A percentile compares a stretch with the other conserved stretches of the same genome.
These are phyloP conservation scores for Cantharellus anzutake DNA, from an alignment of 768 basidiomycete species.

Conservation along the genomic window DNA sequence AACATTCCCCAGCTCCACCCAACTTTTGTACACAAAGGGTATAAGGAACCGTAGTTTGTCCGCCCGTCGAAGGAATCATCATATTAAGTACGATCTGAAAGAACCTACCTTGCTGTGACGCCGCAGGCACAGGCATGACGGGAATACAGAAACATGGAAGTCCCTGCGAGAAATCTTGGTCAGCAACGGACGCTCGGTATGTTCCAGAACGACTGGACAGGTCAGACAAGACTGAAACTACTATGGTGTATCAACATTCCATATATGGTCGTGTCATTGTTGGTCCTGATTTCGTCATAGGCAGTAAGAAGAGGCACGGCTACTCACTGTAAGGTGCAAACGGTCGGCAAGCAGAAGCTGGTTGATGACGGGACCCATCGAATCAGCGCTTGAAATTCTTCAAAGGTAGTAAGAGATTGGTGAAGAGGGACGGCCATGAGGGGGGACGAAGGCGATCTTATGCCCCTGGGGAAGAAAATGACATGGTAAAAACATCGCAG, in stretches of 20 bases:
- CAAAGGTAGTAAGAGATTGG: too few species aligned
- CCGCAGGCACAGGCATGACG: neutral
- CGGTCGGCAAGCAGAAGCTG: too few species aligned
- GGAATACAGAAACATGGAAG: neutral
- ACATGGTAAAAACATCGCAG: too few species aligned
- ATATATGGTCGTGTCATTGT: neutral
- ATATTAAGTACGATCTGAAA: neutral
- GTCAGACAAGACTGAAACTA: slow-evolving; percentile 1
- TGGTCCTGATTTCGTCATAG: neutral
- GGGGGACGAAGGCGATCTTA: too few species aligned
- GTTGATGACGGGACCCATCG: too few species aligned
- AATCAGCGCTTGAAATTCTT: too few species aligned
- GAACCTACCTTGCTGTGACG: neutral
- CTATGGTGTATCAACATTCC: neutral
- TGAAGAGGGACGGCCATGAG: too few species aligned
- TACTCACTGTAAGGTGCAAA: too few species aligned
- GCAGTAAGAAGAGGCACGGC: neutral
- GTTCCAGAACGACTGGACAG: neutral
- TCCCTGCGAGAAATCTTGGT: too few species aligned
- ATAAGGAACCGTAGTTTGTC: neutral
- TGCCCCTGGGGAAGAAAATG: too few species aligned
- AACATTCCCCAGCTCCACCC: neutral
- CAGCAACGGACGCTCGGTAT: too few species aligned
- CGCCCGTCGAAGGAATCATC: neutral
- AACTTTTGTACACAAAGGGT: neutral